Evolutionary conservation across 2,329 filamentous ascomycete genomes (phyloP).

Genomic region (Cladophialophora exuberans): DNA sequence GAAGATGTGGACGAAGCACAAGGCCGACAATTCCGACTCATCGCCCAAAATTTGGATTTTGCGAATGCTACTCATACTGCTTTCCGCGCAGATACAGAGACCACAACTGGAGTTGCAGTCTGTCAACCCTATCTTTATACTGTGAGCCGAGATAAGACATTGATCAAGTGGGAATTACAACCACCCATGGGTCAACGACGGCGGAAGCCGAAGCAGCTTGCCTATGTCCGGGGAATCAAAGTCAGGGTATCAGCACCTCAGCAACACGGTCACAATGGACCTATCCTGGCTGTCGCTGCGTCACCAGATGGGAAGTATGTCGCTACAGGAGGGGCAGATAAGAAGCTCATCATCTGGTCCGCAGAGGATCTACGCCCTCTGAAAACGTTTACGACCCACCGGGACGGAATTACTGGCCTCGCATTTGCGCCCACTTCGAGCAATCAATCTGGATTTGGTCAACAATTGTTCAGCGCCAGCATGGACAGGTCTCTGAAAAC

Average conservation of each 20-base stretch:
- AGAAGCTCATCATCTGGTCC: slow-evolving; percentile 85
- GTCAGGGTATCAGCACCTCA: slow-evolving; percentile 44
- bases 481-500: slow-evolving; percentile 93
- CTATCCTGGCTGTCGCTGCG: slow-evolving; percentile 82
- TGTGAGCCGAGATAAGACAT: slow-evolving; percentile 77
- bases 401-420: slow-evolving; percentile 81
- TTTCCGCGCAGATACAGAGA: slow-evolving; percentile 77
- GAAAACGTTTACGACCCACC: slow-evolving; percentile 86
- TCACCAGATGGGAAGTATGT: slow-evolving; percentile 89
- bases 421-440: slow-evolving; percentile 79
- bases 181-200: slow-evolving; percentile 45
- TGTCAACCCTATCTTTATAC: slow-evolving; percentile 84
- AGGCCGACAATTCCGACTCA: slow-evolving; percentile 81
- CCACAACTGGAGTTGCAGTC: slow-evolving; percentile 78
- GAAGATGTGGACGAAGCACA: slow-evolving; percentile 92
- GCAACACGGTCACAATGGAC: slow-evolving; percentile 73
- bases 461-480: slow-evolving; percentile 89
- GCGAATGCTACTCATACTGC: slow-evolving; percentile 67
- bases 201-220: slow-evolving; percentile 48
- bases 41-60: slow-evolving; percentile 75
- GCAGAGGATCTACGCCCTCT: slow-evolving; percentile 76
- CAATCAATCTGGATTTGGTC: slow-evolving; percentile 55
- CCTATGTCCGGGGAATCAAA: slow-evolving; percentile 53
- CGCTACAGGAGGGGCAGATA: slow-evolving; percentile 85
- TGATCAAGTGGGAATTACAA: slow-evolving; percentile 88